These are phyloP conservation scores for Stipa capillata DNA, from an alignment of 176 grass and related monocot species.

Conservation along the genomic window DNA sequence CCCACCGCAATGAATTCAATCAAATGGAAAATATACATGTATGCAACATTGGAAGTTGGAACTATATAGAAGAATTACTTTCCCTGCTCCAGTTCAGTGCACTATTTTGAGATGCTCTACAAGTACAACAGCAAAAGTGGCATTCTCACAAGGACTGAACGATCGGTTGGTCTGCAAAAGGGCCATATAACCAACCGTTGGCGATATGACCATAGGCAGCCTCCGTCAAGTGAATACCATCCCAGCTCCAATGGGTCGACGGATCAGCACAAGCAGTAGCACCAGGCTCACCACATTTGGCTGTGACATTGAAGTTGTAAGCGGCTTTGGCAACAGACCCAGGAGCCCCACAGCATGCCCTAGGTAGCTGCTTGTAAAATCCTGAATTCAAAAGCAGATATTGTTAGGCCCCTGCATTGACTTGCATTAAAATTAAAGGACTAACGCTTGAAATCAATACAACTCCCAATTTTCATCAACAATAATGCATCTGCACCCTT, in stretches of 20 bases:
- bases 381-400: conserved; percentile 18
- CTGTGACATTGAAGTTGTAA: conserved; percentile 46
- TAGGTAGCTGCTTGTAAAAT: conserved; percentile 32
- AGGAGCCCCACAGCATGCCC: conserved; percentile 37
- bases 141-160: conserved; percentile 21
- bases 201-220: conserved; percentile 41
- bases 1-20: conserved; percentile 31
- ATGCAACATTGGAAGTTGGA: conserved; percentile 30
- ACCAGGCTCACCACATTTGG: conserved; percentile 35
- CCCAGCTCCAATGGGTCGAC: conserved; percentile 38
- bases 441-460: conserved; percentile 7
- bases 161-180: conserved; percentile 34
- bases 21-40: conserved; percentile 35
- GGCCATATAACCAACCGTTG: conserved; percentile 47
- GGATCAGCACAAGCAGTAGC: conserved; percentile 37
- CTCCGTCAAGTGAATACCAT: conserved; percentile 54
- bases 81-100: conserved; percentile 29
- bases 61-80: conserved; percentile 30
- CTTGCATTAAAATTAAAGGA: not conserved
- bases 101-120: conserved; percentile 27
- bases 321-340: conserved; percentile 18
- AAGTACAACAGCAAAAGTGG: not conserved
- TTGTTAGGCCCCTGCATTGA: not conserved
- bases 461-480: not conserved
- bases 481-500: not conserved